Evolutionary conservation across 495 filamentous ascomycete genomes (phyloP).

Genomic region (Neurospora sp.): DNA sequence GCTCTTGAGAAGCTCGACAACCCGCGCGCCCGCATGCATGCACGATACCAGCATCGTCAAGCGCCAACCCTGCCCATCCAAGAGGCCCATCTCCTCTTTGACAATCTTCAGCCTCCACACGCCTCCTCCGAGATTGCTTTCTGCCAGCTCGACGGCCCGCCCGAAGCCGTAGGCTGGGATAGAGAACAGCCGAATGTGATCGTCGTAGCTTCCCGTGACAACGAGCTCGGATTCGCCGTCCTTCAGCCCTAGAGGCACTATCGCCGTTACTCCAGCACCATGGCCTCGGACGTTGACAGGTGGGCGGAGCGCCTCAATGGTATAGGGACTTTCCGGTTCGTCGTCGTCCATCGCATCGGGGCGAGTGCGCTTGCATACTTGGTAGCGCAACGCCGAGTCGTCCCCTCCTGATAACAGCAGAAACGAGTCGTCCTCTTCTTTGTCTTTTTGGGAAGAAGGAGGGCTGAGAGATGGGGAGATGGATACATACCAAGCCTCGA

Average conservation of each 20-base stretch:
- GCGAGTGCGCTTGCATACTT: conserved; percentile 9
- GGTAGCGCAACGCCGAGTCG: conserved; percentile 41
- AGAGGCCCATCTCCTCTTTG: conserved; percentile 4
- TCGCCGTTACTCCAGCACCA: conserved; percentile 77
- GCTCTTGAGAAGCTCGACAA: conserved; percentile 39
- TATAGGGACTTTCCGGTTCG: conserved; percentile 19
- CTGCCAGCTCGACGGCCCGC: conserved; percentile 41
- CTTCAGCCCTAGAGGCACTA: conserved; percentile 51
- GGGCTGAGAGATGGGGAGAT: conserved; percentile 28
- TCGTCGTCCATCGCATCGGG: neutral
- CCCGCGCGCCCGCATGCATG: conserved; percentile 76
- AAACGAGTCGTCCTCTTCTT: conserved; percentile 4
- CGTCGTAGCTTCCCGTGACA: conserved; percentile 89
- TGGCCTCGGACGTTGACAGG: conserved; percentile 43
- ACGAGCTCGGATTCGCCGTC: conserved; percentile 41
- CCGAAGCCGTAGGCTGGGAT: conserved; percentile 14
- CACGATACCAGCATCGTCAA: conserved; percentile 71
- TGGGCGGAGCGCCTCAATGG: conserved; percentile 26
- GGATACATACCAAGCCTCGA: conserved; percentile 61
- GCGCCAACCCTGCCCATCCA: conserved; percentile 14
- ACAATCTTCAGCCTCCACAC: conserved; percentile 80
- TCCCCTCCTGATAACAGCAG: conserved; percentile 59
- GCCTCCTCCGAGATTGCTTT: conserved; percentile 66
- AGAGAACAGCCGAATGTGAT: conserved; percentile 57
- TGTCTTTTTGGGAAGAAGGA: neutral